These are phyloP conservation scores for Pseudohyphozyma bogoriensis DNA, from an alignment of 768 basidiomycete species.

Conservation along the genomic window DNA sequence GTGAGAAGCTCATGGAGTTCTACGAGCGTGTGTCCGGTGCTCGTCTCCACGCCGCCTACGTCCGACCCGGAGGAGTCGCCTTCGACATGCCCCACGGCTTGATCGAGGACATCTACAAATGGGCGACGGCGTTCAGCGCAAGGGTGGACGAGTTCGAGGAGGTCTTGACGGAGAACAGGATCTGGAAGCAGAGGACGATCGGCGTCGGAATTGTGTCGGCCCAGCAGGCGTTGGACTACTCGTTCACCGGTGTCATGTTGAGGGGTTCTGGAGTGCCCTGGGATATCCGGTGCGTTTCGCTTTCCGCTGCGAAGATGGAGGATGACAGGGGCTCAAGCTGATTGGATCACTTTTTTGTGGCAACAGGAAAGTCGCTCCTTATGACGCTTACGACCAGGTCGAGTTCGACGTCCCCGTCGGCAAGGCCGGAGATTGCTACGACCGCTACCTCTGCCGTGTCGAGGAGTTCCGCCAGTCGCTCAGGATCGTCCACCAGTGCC, in stretches of 20 bases:
- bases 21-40: slow-evolving; percentile 98
- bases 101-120: slow-evolving; percentile 95
- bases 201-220: slow-evolving; percentile 85
- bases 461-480: slow-evolving; percentile 96
- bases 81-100: slow-evolving; percentile 97
- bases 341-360: background rate
- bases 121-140: slow-evolving; percentile 86
- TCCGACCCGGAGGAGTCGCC: slow-evolving; percentile 93
- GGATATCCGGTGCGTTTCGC: slow-evolving; percentile 58
- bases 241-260: slow-evolving; percentile 94
- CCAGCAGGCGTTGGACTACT: slow-evolving; percentile 80
- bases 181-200: slow-evolving; percentile 92
- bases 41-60: slow-evolving; percentile 93
- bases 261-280: slow-evolving; percentile 86
- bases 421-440: slow-evolving; percentile 93
- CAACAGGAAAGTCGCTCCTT: slow-evolving; percentile 63
- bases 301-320: too few species aligned
- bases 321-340: background rate
- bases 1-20: slow-evolving; percentile 99
- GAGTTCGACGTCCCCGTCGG: slow-evolving; percentile 98
- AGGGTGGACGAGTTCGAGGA: slow-evolving; percentile 96
- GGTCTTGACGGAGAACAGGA: slow-evolving; percentile 91
- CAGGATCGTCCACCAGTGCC: slow-evolving; percentile 71
- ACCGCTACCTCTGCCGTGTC: slow-evolving; percentile 92
- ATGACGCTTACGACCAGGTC: slow-evolving; percentile 95